Percentiles rank a stretch among this genome's conserved stretches.
Evolutionary conservation across 495 filamentous ascomycete species (phyloP).

Genomic region (Thermochaetoides thermophila): DNA sequence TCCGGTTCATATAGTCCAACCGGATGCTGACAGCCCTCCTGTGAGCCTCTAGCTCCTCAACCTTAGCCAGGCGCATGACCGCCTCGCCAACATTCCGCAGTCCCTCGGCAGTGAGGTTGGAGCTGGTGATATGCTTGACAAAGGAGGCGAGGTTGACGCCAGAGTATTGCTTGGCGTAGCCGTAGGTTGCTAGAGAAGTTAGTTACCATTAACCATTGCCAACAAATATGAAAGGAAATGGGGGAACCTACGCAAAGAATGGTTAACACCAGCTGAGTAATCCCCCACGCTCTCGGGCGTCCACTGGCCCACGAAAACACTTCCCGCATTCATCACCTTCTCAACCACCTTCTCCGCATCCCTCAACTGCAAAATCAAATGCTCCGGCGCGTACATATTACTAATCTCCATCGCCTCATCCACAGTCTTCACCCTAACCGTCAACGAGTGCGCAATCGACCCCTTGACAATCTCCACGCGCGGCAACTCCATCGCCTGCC

Average conservation of each 20-base stretch:
- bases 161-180: slow-evolving; percentile 95
- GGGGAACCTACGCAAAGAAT: slow-evolving; percentile 70
- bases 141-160: slow-evolving; percentile 92
- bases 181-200: slow-evolving; percentile 62
- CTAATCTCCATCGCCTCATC: slow-evolving; percentile 74
- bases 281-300: slow-evolving; percentile 95
- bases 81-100: slow-evolving; percentile 68
- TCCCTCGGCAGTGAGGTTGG: slow-evolving; percentile 73
- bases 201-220: background rate
- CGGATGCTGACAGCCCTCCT: slow-evolving; percentile 81
- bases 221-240: background rate
- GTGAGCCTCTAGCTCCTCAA: slow-evolving; percentile 92
- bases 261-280: slow-evolving; percentile 95
- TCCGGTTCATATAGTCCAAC: slow-evolving; percentile 47
- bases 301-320: slow-evolving; percentile 90
- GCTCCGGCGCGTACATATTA: slow-evolving; percentile 95
- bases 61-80: slow-evolving; percentile 85
- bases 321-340: slow-evolving; percentile 83
- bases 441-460: slow-evolving; percentile 83
- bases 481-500: slow-evolving; percentile 76
- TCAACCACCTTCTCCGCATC: slow-evolving; percentile 56
- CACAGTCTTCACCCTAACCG: slow-evolving; percentile 63
- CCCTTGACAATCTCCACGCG: slow-evolving; percentile 85
- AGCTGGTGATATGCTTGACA: slow-evolving; percentile 90
- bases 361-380: slow-evolving; percentile 80